A percentile compares a stretch with the other conserved stretches of the same genome.
These are phyloP conservation scores for Corynascus novoguineensis DNA, from an alignment of 495 filamentous ascomycete genomes.

Conservation along the genomic window DNA sequence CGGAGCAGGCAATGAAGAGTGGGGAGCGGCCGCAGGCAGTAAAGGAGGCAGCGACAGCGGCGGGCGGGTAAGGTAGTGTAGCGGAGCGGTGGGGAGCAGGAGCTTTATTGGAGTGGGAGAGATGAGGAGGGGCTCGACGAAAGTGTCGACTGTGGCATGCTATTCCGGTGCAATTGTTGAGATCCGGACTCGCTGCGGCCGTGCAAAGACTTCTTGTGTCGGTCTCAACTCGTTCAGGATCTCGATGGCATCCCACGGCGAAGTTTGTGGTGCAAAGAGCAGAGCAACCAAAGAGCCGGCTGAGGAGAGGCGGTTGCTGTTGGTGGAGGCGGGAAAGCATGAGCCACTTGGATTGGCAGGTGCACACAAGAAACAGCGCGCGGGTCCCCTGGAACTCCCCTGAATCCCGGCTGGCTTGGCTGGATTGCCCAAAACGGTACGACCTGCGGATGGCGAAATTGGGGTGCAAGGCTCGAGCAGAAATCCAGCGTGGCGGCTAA, in stretches of 20 bases:
- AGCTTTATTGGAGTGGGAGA: constrained; percentile 27
- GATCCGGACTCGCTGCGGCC: constrained; percentile 1
- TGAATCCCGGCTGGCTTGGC: constrained; percentile 8
- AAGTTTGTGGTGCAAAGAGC: not conserved
- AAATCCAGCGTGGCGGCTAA: constrained; percentile 3
- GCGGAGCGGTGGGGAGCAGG: constrained; percentile 17
- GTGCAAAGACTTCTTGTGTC: not conserved
- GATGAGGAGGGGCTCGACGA: constrained; percentile 23
- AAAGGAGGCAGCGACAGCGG: constrained; percentile 23
- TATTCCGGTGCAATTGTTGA: constrained; percentile 23
- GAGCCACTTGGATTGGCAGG: not conserved
- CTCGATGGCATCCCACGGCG: not conserved
- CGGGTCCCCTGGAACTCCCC: not conserved
- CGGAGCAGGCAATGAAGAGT: constrained; percentile 2
- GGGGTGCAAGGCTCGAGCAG: not conserved
- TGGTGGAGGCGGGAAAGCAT: constrained; percentile 4
- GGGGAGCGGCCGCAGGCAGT: constrained; percentile 11
- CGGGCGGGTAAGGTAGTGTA: constrained; percentile 18
- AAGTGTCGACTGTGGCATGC: constrained; percentile 27
- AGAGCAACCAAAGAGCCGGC: constrained; percentile 5
- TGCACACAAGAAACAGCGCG: not conserved
- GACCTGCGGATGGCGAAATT: constrained; percentile 20
- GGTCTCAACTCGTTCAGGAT: not conserved
- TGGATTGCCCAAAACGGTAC: constrained; percentile 15
- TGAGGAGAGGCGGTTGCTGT: not conserved